phyloP scores from a whole-genome alignment of 2,329 filamentous ascomycete genomes.

The Colletotrichum tropicale region DNA sequence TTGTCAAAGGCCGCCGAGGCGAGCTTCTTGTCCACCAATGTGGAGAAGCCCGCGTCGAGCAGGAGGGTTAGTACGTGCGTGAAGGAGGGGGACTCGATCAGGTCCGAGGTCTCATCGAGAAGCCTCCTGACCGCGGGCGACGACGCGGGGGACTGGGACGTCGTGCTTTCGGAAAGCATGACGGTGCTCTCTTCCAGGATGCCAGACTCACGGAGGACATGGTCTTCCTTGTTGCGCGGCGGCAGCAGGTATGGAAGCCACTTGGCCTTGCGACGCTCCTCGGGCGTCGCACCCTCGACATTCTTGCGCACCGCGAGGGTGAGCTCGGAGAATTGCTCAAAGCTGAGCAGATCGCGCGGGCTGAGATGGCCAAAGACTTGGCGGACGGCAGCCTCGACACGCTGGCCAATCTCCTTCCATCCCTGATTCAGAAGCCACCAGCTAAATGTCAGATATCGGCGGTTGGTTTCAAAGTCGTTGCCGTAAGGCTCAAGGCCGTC shows the following conservation, averaged over 20 bases:
- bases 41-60: conserved; percentile 85
- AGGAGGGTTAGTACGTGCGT: conserved; percentile 83
- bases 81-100: conserved; percentile 93
- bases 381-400: conserved; percentile 84
- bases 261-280: conserved; percentile 50
- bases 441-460: conserved; percentile 93
- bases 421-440: conserved; percentile 97
- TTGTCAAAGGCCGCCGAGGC: conserved; percentile 79
- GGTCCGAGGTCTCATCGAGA: conserved; percentile 93
- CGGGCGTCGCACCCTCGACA: conserved; percentile 69
- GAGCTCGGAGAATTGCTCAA: conserved; percentile 80
- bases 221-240: conserved; percentile 76
- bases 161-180: conserved; percentile 30
- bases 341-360: conserved; percentile 84
- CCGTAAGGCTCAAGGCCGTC: conserved; percentile 82
- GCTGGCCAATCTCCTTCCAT: conserved; percentile 81
- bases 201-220: conserved; percentile 85
- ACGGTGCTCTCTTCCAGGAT: conserved; percentile 64
- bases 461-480: conserved; percentile 94
- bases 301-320: conserved; percentile 83
- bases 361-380: conserved; percentile 90
- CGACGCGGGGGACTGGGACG: conserved; percentile 46
- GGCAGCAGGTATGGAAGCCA: conserved; percentile 91
- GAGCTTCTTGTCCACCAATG: conserved; percentile 82
- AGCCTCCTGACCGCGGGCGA: conserved; percentile 74